phyloP scores from a whole-genome alignment of 1,139 yeast genomes.

The Taphrina wiesneri region DNA sequence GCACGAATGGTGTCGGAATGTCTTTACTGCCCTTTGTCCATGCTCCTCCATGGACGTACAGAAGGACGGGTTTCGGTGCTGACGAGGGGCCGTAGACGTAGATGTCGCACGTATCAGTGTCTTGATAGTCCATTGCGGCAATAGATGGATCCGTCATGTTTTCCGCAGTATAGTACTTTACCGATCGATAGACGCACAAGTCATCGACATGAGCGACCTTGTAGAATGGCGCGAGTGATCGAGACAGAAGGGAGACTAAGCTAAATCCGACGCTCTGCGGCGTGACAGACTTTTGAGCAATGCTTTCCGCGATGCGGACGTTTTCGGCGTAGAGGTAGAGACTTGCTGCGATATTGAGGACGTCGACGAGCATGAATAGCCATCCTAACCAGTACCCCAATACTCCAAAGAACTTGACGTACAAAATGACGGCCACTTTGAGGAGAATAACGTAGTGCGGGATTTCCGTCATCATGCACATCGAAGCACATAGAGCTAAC shows the following conservation, averaged over 20 bases:
- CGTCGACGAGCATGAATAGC: slow-evolving; percentile 17
- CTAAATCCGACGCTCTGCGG: background rate
- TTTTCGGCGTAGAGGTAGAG: slow-evolving; percentile 15
- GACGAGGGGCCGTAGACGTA: background rate
- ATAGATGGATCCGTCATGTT: background rate
- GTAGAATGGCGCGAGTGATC: slow-evolving; percentile 6
- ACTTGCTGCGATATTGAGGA: slow-evolving; percentile 5
- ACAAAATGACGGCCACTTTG: slow-evolving; percentile 3
- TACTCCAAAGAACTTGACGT: slow-evolving; percentile 2
- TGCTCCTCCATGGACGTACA: slow-evolving; percentile 26
- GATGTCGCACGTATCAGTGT: slow-evolving; percentile 11
- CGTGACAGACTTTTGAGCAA: background rate
- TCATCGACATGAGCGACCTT: background rate
- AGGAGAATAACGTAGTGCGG: slow-evolving; percentile 21
- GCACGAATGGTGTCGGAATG: slow-evolving; percentile 14
- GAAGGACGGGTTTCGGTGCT: slow-evolving; percentile 16
- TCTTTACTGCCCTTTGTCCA: slow-evolving; percentile 24
- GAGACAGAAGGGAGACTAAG: background rate
- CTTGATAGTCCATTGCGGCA: background rate
- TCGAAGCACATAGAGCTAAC: background rate
- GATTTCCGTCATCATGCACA: slow-evolving; percentile 5
- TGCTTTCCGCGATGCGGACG: background rate
- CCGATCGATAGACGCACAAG: background rate
- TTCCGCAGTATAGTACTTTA: slow-evolving; percentile 4
- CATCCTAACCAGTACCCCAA: slow-evolving; percentile 5